These are phyloP conservation scores for Corynascus novoguineensis DNA, from an alignment of 495 filamentous ascomycete species.

Conservation along the genomic window DNA sequence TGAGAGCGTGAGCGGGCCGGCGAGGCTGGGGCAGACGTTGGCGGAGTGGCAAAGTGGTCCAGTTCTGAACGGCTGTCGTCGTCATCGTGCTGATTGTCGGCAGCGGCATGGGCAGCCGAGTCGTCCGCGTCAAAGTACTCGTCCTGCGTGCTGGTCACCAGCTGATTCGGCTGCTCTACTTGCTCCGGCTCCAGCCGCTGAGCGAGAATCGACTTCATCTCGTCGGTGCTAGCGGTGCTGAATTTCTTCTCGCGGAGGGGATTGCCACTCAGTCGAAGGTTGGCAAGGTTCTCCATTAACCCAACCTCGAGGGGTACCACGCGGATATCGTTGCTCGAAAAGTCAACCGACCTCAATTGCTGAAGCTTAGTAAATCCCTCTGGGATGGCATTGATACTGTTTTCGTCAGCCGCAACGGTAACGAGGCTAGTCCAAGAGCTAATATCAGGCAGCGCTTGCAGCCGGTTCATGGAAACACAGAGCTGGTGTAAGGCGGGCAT, in stretches of 20 bases:
- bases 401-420: slow-evolving; percentile 72
- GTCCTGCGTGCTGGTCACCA: background rate
- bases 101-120: background rate
- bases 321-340: slow-evolving; percentile 77
- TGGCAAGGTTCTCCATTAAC: slow-evolving; percentile 68
- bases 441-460: slow-evolving; percentile 65
- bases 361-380: slow-evolving; percentile 62
- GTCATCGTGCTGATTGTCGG: slow-evolving; percentile 4
- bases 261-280: slow-evolving; percentile 74
- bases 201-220: slow-evolving; percentile 71
- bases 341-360: slow-evolving; percentile 66
- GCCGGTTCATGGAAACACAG: slow-evolving; percentile 67
- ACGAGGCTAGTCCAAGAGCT: slow-evolving; percentile 64
- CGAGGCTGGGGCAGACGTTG: slow-evolving; percentile 44
- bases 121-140: background rate
- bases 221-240: slow-evolving; percentile 69
- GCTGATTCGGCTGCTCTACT: slow-evolving; percentile 16
- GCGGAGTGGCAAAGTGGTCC: slow-evolving; percentile 58
- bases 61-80: slow-evolving; percentile 56
- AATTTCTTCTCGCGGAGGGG: slow-evolving; percentile 83
- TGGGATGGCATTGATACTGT: slow-evolving; percentile 68
- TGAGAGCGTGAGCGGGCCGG: slow-evolving; percentile 40
- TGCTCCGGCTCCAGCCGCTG: slow-evolving; percentile 54
- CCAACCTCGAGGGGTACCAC: slow-evolving; percentile 71
- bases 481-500: slow-evolving; percentile 72